A percentile compares a stretch with the other conserved stretches of the same genome.
Evolutionary conservation across 257 asterid genomes (phyloP).

Genomic region (Solanum lycopersicoides): DNA sequence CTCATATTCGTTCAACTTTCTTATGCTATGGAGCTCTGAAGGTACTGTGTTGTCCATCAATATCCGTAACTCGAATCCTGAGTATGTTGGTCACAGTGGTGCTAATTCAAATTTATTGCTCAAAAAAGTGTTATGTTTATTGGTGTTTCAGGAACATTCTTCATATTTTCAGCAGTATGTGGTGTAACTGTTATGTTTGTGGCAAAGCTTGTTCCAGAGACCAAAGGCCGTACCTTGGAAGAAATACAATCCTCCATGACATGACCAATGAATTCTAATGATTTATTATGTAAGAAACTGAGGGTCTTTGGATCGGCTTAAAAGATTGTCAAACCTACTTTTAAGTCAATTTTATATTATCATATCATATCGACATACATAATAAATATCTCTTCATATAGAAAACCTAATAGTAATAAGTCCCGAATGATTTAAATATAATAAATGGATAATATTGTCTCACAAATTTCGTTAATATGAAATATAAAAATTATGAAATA

Average conservation of each 20-base stretch:
- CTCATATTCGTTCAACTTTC: slow-evolving; percentile 66
- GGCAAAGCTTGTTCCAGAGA: slow-evolving; percentile 63
- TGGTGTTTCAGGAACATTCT: slow-evolving; percentile 54
- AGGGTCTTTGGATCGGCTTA: too few relatives aligned
- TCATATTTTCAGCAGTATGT: slow-evolving; percentile 46
- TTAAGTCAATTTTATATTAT: too few relatives aligned
- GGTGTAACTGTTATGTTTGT: slow-evolving; percentile 55
- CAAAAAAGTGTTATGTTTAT: not conserved
- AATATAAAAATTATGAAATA: too few relatives aligned
- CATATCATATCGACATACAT: too few relatives aligned
- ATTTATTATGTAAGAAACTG: too few relatives aligned
- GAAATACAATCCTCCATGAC: slow-evolving; percentile 69
- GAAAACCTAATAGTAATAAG: too few relatives aligned
- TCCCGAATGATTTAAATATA: too few relatives aligned
- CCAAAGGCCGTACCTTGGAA: slow-evolving; percentile 72
- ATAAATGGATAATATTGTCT: too few relatives aligned
- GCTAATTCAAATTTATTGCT: not conserved
- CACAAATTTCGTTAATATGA: too few relatives aligned
- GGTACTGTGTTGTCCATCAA: slow-evolving; percentile 24
- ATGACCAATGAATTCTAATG: not conserved
- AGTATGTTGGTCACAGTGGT: not conserved
- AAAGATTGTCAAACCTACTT: too few relatives aligned
- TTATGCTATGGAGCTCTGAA: slow-evolving; percentile 66
- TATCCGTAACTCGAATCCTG: not conserved
- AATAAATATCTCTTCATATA: too few relatives aligned